Evolutionary conservation across 2,329 filamentous ascomycete genomes (phyloP).

Genomic region (Aspergillus texensis): DNA sequence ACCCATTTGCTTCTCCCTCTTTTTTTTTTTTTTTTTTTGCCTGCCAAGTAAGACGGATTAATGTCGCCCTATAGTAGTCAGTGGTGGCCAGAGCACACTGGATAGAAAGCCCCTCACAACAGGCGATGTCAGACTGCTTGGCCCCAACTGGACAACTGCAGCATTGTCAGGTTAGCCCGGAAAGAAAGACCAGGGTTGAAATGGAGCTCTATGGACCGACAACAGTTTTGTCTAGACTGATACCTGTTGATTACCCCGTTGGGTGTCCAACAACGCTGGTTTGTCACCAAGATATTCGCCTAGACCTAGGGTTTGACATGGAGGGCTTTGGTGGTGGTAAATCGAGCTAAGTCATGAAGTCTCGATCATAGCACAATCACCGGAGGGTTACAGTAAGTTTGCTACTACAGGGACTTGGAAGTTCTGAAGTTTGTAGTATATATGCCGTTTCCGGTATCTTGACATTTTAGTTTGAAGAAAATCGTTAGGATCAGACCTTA

Average conservation of each 20-base stretch:
- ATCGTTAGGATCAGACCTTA: background rate
- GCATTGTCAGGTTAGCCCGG: conserved; percentile 10
- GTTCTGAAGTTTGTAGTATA: background rate
- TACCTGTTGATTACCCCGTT: background rate
- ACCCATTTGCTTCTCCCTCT: background rate
- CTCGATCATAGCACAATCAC: background rate
- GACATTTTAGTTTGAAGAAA: background rate
- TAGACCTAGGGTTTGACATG: background rate
- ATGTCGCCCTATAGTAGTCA: background rate
- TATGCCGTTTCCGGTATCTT: background rate
- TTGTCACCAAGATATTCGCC: background rate
- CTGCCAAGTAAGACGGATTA: conserved; percentile 1
- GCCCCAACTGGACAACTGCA: conserved; percentile 12
- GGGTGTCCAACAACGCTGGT: background rate
- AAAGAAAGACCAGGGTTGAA: background rate
- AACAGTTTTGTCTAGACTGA: conserved; percentile 3
- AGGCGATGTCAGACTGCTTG: conserved; percentile 13
- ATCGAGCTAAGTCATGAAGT: background rate
- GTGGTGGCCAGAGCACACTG: background rate
- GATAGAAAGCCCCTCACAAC: background rate
- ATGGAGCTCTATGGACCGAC: conserved; percentile 7
- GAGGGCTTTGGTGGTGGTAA: background rate
- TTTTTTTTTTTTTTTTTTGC: background rate
- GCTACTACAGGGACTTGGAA: background rate
- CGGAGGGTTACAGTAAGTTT: background rate